Percentiles rank a stretch among this genome's conserved stretches.
Conservation (phyloP, 2,329 filamentous ascomycete species). For the Scopulariopsis brevicaulis region DNA sequence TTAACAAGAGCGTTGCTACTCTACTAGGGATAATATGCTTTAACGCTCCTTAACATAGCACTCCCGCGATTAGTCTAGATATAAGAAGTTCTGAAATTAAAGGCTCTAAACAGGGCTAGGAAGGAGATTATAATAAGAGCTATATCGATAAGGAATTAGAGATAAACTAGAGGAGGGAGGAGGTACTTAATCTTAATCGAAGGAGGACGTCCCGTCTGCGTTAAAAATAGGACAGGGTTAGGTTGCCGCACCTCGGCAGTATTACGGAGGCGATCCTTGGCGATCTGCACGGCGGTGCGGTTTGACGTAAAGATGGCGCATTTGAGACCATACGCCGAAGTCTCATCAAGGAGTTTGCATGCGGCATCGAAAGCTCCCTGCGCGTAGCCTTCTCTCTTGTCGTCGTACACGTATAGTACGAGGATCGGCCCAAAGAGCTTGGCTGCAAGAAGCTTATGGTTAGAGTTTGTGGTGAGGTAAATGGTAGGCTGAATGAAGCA, state of each 20-base stretch:
- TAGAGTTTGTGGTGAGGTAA: constrained; percentile 62
- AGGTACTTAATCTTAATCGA: not conserved
- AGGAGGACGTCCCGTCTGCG: not conserved
- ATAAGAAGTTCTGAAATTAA: not conserved
- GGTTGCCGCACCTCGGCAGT: constrained; percentile 34
- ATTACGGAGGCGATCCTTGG: constrained; percentile 61
- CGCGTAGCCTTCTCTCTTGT: constrained; percentile 36
- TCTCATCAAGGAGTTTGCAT: constrained; percentile 56
- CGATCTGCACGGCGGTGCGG: constrained; percentile 51
- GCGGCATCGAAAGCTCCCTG: constrained; percentile 43
- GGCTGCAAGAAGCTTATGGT: constrained; percentile 61
- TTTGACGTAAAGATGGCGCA: constrained; percentile 66
- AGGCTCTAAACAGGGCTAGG: not conserved
- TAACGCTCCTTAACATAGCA: not conserved
- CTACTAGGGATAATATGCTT: too few relatives aligned
- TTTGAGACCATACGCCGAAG: constrained; percentile 68
- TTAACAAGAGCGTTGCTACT: too few relatives aligned
- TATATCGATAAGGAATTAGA: not conserved
- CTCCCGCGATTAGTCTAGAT: not conserved
- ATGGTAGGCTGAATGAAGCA: constrained; percentile 80
- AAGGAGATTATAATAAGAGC: not conserved
- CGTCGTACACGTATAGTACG: constrained; percentile 67
- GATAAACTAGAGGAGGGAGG: not conserved
- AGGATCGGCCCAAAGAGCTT: constrained; percentile 80
- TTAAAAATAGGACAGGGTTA: not conserved